Evolutionary conservation across 78 protist genomes (phyloP).

Genomic region (Planoprotostelium fungivorum): DNA sequence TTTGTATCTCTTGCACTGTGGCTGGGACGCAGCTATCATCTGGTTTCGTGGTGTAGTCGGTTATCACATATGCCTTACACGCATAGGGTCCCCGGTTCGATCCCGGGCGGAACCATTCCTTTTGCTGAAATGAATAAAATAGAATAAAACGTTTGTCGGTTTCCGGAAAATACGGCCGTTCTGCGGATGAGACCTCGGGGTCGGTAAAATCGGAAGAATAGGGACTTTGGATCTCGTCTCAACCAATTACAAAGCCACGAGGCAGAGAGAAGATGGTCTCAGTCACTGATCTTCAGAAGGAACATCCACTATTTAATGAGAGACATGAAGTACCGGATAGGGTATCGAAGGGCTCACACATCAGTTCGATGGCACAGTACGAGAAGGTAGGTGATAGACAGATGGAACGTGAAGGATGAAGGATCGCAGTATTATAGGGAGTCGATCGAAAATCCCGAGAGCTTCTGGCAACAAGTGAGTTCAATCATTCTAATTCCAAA

Average conservation of each 20-base stretch:
- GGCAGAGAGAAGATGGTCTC: not conserved
- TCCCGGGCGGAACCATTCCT: slow-evolving; percentile 5
- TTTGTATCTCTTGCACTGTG: too few species aligned
- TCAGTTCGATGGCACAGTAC: not conserved
- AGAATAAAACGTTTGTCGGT: too few species aligned
- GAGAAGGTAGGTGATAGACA: not conserved
- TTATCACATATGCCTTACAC: slow-evolving; percentile 26
- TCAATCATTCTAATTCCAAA: too few species aligned
- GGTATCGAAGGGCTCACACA: not conserved
- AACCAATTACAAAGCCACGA: too few species aligned
- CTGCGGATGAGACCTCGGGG: too few species aligned
- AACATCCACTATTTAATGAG: not conserved
- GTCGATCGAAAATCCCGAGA: not conserved
- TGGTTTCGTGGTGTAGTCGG: slow-evolving; percentile 26
- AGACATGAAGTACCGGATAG: not conserved
- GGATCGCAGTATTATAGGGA: not conserved
- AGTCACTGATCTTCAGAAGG: not conserved
- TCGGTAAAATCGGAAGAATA: too few species aligned
- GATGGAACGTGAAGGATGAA: not conserved
- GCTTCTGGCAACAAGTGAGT: not conserved
- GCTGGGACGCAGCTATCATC: too few species aligned
- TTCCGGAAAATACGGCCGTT: too few species aligned
- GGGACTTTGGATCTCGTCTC: too few species aligned
- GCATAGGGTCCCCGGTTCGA: slow-evolving; percentile 29
- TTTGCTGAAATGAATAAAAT: too few species aligned